Conservation (phyloP, 208 protist species). For the Balamuthia mandrillaris region DNA sequence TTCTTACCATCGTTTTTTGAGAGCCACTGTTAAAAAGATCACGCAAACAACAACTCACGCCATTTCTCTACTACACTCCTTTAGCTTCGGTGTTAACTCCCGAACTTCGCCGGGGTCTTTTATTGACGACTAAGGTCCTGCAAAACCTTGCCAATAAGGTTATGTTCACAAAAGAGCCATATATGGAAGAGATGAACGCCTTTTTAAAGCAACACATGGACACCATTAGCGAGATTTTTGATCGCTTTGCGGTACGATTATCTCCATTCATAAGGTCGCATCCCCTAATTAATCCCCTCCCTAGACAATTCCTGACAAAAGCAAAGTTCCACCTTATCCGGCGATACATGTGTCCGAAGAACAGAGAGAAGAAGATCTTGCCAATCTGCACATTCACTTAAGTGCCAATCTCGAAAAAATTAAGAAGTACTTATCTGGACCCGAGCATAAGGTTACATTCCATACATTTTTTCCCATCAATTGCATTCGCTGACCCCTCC, state of each 20-base stretch:
- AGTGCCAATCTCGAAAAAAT: constrained; percentile 38
- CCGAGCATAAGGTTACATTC: not conserved
- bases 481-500: no score
- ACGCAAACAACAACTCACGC: not conserved
- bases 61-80: not conserved
- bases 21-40: no score
- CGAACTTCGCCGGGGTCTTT: constrained; percentile 42
- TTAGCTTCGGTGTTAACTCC: not conserved
- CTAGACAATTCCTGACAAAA: no score
- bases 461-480: no score
- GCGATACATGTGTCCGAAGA: not conserved
- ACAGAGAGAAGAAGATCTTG: constrained; percentile 42
- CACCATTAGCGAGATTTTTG: constrained; percentile 41
- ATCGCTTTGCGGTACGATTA: not conserved
- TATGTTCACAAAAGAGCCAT: constrained; percentile 53
- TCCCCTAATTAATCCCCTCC: not conserved
- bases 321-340: not conserved
- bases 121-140: constrained; percentile 59
- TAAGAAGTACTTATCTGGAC: not conserved
- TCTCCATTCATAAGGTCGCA: not conserved
- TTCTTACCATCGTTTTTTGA: not conserved
- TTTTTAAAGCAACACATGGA: constrained; percentile 52
- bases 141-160: constrained; percentile 62
- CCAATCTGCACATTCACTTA: constrained; percentile 38
- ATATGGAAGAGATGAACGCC: constrained; percentile 50